Conservation (phyloP, 139 green algal genomes). For the Helicosporidium sp. region DNA sequence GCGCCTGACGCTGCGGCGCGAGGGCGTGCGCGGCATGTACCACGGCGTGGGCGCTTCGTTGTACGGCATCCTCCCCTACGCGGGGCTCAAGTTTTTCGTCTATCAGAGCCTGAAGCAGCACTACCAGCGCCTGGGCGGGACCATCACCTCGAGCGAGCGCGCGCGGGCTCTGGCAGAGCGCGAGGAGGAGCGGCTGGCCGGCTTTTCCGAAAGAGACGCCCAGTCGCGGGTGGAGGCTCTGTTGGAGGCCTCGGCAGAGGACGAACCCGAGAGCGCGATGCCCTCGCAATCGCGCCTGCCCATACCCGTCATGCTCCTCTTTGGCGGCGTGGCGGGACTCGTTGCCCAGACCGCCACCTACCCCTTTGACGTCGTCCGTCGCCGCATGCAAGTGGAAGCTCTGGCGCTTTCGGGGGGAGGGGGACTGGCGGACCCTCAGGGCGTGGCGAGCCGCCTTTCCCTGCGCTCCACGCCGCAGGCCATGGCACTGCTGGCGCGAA, state of each 20-base stretch:
- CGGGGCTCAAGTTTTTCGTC: constrained; percentile 78
- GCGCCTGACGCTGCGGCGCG: constrained; percentile 17
- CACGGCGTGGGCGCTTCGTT: constrained; percentile 58
- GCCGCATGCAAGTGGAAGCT: constrained; percentile 64
- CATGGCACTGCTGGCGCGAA: constrained; percentile 20
- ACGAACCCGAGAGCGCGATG: not conserved
- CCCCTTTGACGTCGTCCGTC: constrained; percentile 70
- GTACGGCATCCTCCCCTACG: constrained; percentile 79
- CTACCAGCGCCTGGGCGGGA: not conserved
- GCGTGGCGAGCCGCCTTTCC: not conserved
- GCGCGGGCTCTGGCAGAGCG: no score
- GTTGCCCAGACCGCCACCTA: constrained; percentile 68
- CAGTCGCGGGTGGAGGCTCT: no score
- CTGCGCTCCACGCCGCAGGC: constrained; percentile 23
- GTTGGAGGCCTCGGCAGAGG: not conserved
- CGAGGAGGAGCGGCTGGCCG: no score
- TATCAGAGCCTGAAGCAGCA: constrained; percentile 68
- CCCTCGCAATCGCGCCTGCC: constrained; percentile 38
- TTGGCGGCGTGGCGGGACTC: constrained; percentile 59
- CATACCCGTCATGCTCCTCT: constrained; percentile 48
- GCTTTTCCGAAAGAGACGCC: no score
- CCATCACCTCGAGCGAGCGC: no score
- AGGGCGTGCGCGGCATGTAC: constrained; percentile 56
- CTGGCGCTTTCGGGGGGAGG: no score
- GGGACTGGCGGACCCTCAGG: not conserved